A percentile compares a stretch with the other conserved stretches of the same genome.
Conservation (phyloP, 2,329 filamentous ascomycete species). For the Salinomyces thailandicus region DNA sequence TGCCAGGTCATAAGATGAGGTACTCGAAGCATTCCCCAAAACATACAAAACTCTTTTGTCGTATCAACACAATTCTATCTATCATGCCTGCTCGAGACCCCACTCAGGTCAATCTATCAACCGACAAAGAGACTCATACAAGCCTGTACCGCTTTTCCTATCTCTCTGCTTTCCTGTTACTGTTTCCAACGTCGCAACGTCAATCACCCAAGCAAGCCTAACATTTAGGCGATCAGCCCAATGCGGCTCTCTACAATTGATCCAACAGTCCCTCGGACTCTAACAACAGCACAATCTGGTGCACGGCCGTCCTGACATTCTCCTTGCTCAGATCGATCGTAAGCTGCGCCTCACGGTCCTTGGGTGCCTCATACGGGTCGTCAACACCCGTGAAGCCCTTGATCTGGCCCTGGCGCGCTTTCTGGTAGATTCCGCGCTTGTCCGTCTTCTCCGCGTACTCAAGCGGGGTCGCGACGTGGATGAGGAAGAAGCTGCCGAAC, state of each 20-base stretch:
- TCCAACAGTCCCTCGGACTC: conserved; percentile 86
- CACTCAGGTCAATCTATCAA: no score
- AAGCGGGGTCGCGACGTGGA: conserved; percentile 88
- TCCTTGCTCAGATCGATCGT: conserved; percentile 77
- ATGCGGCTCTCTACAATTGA: conserved; percentile 35
- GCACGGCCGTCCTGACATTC: conserved; percentile 82
- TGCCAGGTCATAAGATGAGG: no score
- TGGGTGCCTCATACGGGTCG: conserved; percentile 83
- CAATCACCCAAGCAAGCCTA: no score
- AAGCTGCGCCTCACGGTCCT: conserved; percentile 73
- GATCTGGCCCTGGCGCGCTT: conserved; percentile 79
- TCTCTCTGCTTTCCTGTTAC: no score
- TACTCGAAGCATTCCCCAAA: no score
- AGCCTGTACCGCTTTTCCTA: no score
- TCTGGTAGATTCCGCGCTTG: conserved; percentile 77
- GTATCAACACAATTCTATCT: no score
- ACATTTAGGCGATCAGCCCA: no score
- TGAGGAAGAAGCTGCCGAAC: conserved; percentile 82
- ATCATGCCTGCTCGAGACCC: no score
- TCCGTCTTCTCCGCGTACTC: conserved; percentile 94
- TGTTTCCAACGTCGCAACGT: no score
- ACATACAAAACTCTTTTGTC: no score
- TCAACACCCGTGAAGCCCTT: conserved; percentile 98
- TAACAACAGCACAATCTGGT: conserved; percentile 88
- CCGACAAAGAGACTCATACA: no score